A percentile compares a stretch with the other conserved stretches of the same genome.
Evolutionary conservation across 306 rosid species (phyloP).

Genomic region (Cicer arietinum): DNA sequence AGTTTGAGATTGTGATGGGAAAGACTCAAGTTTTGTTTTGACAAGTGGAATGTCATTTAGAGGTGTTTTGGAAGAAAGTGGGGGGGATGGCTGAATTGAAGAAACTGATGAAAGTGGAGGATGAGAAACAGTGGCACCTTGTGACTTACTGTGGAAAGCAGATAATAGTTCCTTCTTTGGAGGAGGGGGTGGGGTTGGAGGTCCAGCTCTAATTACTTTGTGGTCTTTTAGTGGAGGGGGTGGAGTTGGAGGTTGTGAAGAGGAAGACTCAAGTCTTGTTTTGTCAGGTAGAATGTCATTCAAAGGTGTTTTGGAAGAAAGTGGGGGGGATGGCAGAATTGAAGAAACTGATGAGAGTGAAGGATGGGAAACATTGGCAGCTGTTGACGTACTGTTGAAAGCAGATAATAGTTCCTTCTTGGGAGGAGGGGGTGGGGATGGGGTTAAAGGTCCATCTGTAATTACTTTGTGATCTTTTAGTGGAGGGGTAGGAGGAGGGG

Average conservation of each 20-base stretch:
- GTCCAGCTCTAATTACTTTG: conserved; percentile 35
- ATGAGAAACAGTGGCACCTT: conserved; percentile 34
- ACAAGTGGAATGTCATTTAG: conserved; percentile 45
- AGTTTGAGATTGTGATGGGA: conserved; percentile 49
- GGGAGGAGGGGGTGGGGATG: conserved; percentile 49
- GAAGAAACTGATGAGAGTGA: conserved; percentile 42
- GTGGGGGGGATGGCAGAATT: conserved; percentile 43
- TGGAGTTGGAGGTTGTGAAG: conserved; percentile 52
- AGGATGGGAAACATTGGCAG: conserved; percentile 36
- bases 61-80: conserved; percentile 45
- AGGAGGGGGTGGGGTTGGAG: conserved; percentile 54
- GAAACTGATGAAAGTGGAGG: conserved; percentile 40
- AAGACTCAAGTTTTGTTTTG: conserved; percentile 40
- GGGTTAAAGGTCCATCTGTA: conserved; percentile 48
- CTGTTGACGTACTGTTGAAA: conserved; percentile 31
- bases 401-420: conserved; percentile 40
- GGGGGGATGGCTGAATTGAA: conserved; percentile 44
- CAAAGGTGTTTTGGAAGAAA: conserved; percentile 40
- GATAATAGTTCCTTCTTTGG: conserved; percentile 46
- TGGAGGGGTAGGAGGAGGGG: conserved; percentile 55
- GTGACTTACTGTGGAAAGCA: conserved; percentile 37
- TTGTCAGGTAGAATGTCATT: conserved; percentile 47
- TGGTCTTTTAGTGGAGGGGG: conserved; percentile 50
- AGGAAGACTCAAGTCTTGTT: conserved; percentile 41
- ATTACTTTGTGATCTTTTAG: conserved; percentile 39